These are phyloP conservation scores for Haplosporangium sp. DNA, from an alignment of 371 early-diverging fungal genomes.

Conservation along the genomic window DNA sequence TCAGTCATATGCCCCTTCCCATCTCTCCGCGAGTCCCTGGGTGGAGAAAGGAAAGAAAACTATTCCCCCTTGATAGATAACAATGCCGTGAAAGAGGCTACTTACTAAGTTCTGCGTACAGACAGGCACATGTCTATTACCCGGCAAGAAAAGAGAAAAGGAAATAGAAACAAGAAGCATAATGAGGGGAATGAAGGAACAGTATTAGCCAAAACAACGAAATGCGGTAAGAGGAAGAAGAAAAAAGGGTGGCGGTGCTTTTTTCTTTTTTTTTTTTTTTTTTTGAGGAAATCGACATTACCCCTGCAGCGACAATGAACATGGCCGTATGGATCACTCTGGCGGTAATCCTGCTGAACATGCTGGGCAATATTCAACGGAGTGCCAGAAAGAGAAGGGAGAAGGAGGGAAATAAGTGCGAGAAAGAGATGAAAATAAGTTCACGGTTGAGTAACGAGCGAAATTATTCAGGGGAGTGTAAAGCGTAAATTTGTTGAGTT, in stretches of 20 bases:
- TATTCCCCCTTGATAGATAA: no score
- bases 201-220: neutral
- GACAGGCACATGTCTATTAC: conserved; percentile 30
- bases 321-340: conserved; percentile 28
- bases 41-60: neutral
- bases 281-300: conserved; percentile 1
- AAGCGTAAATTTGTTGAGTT: no score
- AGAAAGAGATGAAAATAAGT: neutral
- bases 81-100: neutral
- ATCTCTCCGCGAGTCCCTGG: neutral
- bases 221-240: neutral
- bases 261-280: neutral
- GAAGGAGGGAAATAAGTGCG: neutral
- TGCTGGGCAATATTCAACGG: neutral
- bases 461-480: no score
- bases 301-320: conserved; percentile 43
- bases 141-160: neutral
- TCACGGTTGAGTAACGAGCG: no score
- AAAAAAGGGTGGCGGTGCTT: no score
- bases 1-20: no score
- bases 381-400: neutral
- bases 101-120: conserved; percentile 34
- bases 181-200: neutral
- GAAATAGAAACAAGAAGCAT: neutral
- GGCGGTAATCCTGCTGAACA: conserved; percentile 36